Conservation (phyloP, 2,329 filamentous ascomycete species). For the Diplodia scrobiculata region DNA sequence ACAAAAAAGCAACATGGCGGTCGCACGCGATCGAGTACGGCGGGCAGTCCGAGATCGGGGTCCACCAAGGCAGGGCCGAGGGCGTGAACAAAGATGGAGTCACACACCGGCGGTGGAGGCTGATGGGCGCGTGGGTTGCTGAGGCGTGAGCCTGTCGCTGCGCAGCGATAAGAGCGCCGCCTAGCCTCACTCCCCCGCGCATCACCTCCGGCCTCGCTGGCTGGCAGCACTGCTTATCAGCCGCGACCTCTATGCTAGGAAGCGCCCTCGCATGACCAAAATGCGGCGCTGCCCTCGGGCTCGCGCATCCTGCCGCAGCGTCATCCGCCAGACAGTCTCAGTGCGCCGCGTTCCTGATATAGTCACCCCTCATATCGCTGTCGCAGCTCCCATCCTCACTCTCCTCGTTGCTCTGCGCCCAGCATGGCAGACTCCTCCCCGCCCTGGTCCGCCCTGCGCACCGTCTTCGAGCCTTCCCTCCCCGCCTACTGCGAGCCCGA, state of each 20-base stretch:
- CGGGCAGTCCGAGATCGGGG: not conserved
- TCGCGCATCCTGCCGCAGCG: not conserved
- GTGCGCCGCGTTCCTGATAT: constrained; percentile 22
- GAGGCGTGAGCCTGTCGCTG: not conserved
- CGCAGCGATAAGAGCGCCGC: constrained; percentile 2
- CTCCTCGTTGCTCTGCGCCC: not conserved
- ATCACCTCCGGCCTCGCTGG: not conserved
- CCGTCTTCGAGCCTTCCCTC: constrained; percentile 45
- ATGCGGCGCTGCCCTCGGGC: not conserved
- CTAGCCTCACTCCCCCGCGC: not conserved
- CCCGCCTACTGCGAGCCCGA: constrained; percentile 64
- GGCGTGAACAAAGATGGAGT: not conserved
- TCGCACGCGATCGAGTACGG: not conserved
- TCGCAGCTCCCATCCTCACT: not conserved
- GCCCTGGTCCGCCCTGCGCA: constrained; percentile 15
- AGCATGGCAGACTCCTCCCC: constrained; percentile 22
- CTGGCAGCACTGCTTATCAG: not conserved
- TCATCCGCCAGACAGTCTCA: constrained; percentile 4
- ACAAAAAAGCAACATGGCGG: no score
- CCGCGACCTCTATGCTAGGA: not conserved
- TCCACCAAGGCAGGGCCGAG: not conserved
- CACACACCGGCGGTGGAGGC: not conserved
- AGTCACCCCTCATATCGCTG: not conserved
- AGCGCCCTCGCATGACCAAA: not conserved
- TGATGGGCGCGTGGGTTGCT: constrained; percentile 2